Conservation (phyloP, 257 asterid species). For the Striga asiatica region DNA sequence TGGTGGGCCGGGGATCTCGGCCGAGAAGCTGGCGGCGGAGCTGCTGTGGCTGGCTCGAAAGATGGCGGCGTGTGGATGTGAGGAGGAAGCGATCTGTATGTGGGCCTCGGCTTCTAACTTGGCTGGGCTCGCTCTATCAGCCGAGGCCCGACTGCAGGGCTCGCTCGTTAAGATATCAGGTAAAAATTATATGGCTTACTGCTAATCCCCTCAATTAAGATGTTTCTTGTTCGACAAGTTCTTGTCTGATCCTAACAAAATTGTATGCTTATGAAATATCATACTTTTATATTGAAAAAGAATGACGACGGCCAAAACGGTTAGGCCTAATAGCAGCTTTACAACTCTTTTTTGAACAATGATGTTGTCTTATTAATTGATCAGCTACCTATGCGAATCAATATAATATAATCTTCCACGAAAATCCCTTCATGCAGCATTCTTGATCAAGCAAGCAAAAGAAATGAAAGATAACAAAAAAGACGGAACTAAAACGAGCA, state of each 20-base stretch:
- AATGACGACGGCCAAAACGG: too few relatives aligned
- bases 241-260: neutral
- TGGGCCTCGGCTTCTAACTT: conserved; percentile 67
- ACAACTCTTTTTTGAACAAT: too few relatives aligned
- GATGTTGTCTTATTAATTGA: neutral
- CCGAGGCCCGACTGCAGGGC: conserved; percentile 81
- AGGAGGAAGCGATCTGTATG: conserved; percentile 51
- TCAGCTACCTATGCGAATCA: neutral
- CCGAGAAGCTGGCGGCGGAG: conserved; percentile 87
- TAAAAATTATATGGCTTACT: neutral
- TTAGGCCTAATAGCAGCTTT: neutral
- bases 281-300: too few relatives aligned
- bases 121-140: conserved; percentile 61
- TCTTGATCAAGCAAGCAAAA: conserved; percentile 62
- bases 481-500: neutral
- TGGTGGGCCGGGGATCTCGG: conserved; percentile 39
- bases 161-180: conserved; percentile 75
- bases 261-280: neutral
- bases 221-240: too few relatives aligned
- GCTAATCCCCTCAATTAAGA: too few relatives aligned
- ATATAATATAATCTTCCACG: too few relatives aligned
- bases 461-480: conserved; percentile 22
- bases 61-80: conserved; percentile 71
- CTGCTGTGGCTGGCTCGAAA: conserved; percentile 75
- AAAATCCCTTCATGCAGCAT: conserved; percentile 34